Conservation (phyloP, 345 rosid species). For the Nasturtium officinale region DNA sequence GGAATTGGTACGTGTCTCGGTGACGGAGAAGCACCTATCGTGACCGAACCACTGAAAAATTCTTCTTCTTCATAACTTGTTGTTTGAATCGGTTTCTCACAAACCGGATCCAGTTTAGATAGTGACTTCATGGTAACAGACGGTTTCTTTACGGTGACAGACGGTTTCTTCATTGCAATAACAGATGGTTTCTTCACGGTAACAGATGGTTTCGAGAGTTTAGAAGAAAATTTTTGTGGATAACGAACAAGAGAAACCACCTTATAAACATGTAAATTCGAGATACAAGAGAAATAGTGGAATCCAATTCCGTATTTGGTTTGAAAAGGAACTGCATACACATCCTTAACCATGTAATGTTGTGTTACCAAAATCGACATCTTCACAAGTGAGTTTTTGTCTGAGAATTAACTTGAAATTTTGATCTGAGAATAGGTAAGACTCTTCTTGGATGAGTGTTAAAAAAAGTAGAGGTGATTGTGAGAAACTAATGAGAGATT, state of each 20-base stretch:
- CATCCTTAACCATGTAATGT: no score
- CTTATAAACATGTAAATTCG: not conserved
- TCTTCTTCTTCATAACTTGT: not conserved
- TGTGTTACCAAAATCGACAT: no score
- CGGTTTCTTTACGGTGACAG: not conserved
- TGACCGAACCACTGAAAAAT: not conserved
- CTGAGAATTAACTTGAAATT: no score
- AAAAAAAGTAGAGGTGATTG: no score
- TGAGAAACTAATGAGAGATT: no score
- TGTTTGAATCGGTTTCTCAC: not conserved
- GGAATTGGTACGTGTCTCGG: conserved; percentile 5
- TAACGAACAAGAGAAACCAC: not conserved
- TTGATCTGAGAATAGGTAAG: no score
- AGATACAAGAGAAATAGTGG: not conserved
- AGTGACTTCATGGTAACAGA: not conserved
- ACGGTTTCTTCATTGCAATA: no score
- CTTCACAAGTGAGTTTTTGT: no score
- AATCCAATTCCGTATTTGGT: no score
- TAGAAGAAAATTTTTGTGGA: not conserved
- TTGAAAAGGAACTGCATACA: no score
- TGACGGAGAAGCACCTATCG: not conserved
- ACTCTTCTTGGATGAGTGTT: no score
- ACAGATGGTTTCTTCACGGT: not conserved
- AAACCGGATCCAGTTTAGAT: not conserved
- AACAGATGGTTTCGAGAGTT: not conserved